phyloP scores from a whole-genome alignment of 345 rosid species.

The Mangifera indica region DNA sequence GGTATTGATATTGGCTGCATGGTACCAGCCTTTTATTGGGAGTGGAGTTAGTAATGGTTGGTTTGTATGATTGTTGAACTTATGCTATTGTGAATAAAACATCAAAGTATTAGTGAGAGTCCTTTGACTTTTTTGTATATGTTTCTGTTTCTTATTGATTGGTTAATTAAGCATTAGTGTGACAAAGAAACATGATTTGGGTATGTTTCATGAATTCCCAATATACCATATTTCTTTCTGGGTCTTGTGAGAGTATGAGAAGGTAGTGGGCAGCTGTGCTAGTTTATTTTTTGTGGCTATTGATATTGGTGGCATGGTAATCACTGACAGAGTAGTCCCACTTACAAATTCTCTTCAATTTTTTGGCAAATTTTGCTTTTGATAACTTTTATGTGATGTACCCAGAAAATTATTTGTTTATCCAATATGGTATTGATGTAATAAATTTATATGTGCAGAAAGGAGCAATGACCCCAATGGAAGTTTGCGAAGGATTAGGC shows the following conservation, averaged over 20 bases:
- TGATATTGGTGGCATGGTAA: background rate
- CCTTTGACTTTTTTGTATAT: background rate
- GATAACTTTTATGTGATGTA: background rate
- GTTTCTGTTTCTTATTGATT: background rate
- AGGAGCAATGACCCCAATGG: conserved; percentile 98
- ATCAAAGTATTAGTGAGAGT: background rate
- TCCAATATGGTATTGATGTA: background rate
- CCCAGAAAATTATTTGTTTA: background rate
- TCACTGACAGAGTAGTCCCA: background rate
- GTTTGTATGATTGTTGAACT: background rate
- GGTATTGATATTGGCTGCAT: background rate
- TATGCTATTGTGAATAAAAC: background rate
- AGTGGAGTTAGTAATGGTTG: background rate
- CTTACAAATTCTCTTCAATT: background rate
- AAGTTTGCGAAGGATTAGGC: conserved; percentile 91
- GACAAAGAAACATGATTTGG: background rate
- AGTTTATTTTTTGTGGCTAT: background rate
- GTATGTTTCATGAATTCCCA: background rate
- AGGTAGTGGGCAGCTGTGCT: background rate
- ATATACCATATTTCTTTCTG: background rate
- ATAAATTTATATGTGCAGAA: conserved; percentile 41
- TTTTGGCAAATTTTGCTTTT: background rate
- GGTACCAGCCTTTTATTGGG: background rate
- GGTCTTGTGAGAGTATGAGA: background rate
- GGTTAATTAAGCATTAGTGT: background rate